Percentiles rank a stretch among this genome's conserved stretches.
Conservation (phyloP, 805 yeast genomes). For the Candida suzukii region DNA sequence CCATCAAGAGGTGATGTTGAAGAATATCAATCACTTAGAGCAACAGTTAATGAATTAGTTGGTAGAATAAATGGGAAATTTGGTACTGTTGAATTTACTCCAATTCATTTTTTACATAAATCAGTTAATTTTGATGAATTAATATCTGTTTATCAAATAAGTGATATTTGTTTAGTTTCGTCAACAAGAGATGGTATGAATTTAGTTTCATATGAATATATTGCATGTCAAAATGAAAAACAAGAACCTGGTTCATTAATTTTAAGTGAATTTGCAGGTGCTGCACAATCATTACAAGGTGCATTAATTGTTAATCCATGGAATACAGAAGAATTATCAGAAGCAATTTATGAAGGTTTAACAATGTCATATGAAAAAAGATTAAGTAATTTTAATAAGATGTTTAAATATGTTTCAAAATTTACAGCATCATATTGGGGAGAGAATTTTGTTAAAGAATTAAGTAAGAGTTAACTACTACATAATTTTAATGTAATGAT, state of each 20-base stretch:
- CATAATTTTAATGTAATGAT: constrained; percentile 6
- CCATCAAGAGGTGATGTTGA: constrained; percentile 98
- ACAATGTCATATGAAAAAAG: constrained; percentile 81
- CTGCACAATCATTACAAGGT: constrained; percentile 97
- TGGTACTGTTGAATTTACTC: constrained; percentile 96
- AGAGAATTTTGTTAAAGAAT: constrained; percentile 86
- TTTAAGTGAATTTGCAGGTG: constrained; percentile 94
- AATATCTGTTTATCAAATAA: constrained; percentile 74
- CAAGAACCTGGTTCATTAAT: constrained; percentile 81
- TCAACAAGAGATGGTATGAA: constrained; percentile 99
- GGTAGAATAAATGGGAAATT: constrained; percentile 95
- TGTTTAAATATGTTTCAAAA: constrained; percentile 83
- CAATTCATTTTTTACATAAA: constrained; percentile 94
- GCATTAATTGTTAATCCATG: constrained; percentile 94
- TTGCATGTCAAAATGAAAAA: constrained; percentile 74
- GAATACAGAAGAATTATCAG: constrained; percentile 93
- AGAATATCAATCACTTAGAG: constrained; percentile 88
- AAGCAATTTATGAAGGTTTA: constrained; percentile 78
- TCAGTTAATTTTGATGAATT: constrained; percentile 87
- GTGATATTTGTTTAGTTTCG: constrained; percentile 89
- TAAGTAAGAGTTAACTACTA: constrained; percentile 28
- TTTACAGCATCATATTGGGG: constrained; percentile 98
- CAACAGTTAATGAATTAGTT: constrained; percentile 92
- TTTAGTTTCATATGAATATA: constrained; percentile 90
- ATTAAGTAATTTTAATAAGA: constrained; percentile 68